Evolutionary conservation across 192 early-diverging fungal species (phyloP), one percentile per base, ranked within the genome.

Genomic region (Dimargaris xerosporica): DNA sequence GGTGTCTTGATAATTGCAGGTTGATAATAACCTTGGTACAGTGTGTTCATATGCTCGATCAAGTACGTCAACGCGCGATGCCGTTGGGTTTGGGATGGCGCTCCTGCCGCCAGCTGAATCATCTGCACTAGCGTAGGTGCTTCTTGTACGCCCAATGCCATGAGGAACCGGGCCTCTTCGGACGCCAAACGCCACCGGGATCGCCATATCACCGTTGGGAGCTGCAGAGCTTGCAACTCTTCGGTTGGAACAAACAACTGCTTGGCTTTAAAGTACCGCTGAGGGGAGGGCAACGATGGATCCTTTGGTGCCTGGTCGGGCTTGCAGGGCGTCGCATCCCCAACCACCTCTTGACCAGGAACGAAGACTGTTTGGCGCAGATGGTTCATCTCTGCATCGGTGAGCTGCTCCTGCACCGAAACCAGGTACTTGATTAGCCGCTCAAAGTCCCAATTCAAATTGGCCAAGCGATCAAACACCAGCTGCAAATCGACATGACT

Each of bases 401-500:
- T 81, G 11, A 94, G 62, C 28, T 84, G 82, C 42, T 72, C 68
- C 54, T 83, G 78, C 46, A 90, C 77, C 0, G 79, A 77, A 0
- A 83, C 77, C n/a, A 94, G 72, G 66, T 92, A 94, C 64, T 90
- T 91, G 25, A 87, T 70, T 3, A 94, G 72, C 66, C 89, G 82
- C 25, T 86, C 75, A 65, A 93, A 87, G 56, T 90, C 86, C 89
- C 87, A 94, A 56, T 82, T 84, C 31, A 90, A 78, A 19, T 81
- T 78, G 50, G 77, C 69, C 41, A 94, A 72, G 17, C 90, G 78
- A 53, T 89, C 82, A 73, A 94, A 91, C 16, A 94, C 78, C 55
- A 93, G 53, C 63, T 90, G 86, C 34, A 94, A 68, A 34, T 93
- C 87, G 13, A 93, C 89, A 64, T 89, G 84, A 74, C 91, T 89